Evolutionary conservation across 805 yeast species (phyloP), one percentile per base, ranked within the genome.

Genomic region (Ogataea allantospora): DNA sequence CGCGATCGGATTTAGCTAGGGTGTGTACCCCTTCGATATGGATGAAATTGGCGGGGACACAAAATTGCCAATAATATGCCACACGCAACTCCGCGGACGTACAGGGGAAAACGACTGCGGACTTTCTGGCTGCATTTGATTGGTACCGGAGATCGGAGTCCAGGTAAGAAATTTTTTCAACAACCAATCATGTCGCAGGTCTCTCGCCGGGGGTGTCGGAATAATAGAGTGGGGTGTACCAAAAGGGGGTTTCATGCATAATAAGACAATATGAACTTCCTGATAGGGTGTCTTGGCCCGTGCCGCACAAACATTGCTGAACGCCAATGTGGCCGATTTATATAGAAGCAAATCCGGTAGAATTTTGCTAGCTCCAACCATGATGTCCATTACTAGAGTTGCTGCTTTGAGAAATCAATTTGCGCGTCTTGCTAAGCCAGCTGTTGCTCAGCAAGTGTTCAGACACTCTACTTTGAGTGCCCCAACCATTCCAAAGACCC

Each of bases 401-500:
- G 32, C 41, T 27, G 41, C 36, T 32, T 31, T 38, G 24, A 38
- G 36, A 38, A 38, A 16, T 24, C 41, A 38, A 21, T 15, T 38
- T 17, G 15, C 33, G 11, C 32, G 29, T 18, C 19, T 28, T 23
- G 38, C 38, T 16, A 38, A 27, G 33, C 41, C 41, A 13, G 41
- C 41, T 31, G 27, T 36, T 21, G 37, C 33, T 17, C 42, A 38
- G 34, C 42, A 38, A 24, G 28, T 27, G 15, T 27, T 32, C 36
- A 38, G 36, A 31, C 26, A 32, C 36, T 38, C 41, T 12, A 26
- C 41, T 16, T 24, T 28, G 25, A 17, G 23, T 18, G 32, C 41
- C 13, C 41, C 41, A 21, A 12, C 18, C 35, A 38, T 42, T 19
- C 46, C 46, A 38, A 38, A 38, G 45, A 73, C 78, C 43, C 86